Evolutionary conservation across 2,329 filamentous ascomycete species (phyloP).

Genomic region (Huntiella omanensis): DNA sequence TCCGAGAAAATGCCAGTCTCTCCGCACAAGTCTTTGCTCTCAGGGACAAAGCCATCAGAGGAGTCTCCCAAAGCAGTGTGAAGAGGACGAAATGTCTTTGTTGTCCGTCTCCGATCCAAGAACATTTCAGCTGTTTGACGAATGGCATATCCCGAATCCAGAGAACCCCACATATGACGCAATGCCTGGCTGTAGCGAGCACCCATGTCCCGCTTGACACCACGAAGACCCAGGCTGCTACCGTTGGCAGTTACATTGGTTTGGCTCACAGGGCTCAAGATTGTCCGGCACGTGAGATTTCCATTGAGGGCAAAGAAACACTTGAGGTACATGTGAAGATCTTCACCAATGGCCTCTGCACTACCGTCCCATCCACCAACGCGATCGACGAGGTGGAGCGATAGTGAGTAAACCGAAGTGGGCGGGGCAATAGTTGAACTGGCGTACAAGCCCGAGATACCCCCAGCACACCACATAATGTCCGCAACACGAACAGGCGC

Average conservation of each 20-base stretch:
- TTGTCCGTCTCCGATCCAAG: conserved; percentile 36
- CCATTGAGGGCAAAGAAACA: conserved; percentile 59
- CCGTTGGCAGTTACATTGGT: conserved; percentile 48
- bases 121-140: conserved; percentile 38
- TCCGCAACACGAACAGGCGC: conserved; percentile 53
- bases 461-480: conserved; percentile 52
- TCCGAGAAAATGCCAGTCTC: conserved; percentile 37
- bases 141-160: conserved; percentile 49
- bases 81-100: conserved; percentile 34
- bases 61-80: conserved; percentile 26
- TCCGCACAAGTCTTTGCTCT: conserved; percentile 25
- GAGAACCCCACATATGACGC: conserved; percentile 57
- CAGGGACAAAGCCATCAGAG: conserved; percentile 28
- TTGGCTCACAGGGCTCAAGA: conserved; percentile 52
- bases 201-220: conserved; percentile 36
- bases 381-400: conserved; percentile 45
- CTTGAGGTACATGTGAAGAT: conserved; percentile 62
- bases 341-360: conserved; percentile 54
- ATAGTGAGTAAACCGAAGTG: conserved; percentile 55
- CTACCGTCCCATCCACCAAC: conserved; percentile 57
- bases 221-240: conserved; percentile 30
- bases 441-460: conserved; percentile 47
- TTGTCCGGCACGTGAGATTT: conserved; percentile 42
- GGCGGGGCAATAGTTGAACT: conserved; percentile 48
- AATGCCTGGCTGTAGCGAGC: conserved; percentile 55